Base-by-base conservation (phyloP, 2,329 filamentous ascomycete species). In the Sclerotinia spermophila region DNA sequence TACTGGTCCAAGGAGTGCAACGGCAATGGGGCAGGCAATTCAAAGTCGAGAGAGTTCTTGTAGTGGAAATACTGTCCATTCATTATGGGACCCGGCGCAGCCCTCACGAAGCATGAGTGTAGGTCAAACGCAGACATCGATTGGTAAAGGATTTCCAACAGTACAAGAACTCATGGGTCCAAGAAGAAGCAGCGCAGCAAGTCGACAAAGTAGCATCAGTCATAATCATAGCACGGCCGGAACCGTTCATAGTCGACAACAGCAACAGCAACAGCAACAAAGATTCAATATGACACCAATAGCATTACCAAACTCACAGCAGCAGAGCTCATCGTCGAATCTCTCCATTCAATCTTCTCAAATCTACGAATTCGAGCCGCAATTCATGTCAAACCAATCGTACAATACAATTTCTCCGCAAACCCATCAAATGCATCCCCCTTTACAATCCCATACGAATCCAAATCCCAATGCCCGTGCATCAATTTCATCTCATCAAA, bases 141-240 rank as follows among this genome's bases (percentile, higher is more conserved):
- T 48, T 5, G 70, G 73, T n/a, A 76, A 72, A 30, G 64, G 44
- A 19, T 56, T 68, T 15, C 67, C 72, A 5, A 66, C 72, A 33
- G 65, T 71, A 21, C 73, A 76, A 48, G 75, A 75, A 62, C 76
- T 75, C 62, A 75, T 77, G 71, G 73, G 74, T 10, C 71, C 76
- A 24, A 74, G 72, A 70, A 64, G 27, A 27, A 72, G 65, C 3
- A 75, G 71, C 48, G 72, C 71, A 21, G 71, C 71, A 38, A 76
- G 75, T 61, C 72, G 70, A 38, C 73, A 71, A 3, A 72, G 69
- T 6, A 75, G 74, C 62, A 74, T 73, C 44, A 74, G 72, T 30
- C 35, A 71, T 8, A 70, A 65, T 33, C 68, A 72, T 24, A 35
- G 59, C 10, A 70, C 73, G 15, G 72, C 61, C 35, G 67, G 67